Conservation (phyloP, 768 basidiomycete species). For the Leccinum disarticulatum region DNA sequence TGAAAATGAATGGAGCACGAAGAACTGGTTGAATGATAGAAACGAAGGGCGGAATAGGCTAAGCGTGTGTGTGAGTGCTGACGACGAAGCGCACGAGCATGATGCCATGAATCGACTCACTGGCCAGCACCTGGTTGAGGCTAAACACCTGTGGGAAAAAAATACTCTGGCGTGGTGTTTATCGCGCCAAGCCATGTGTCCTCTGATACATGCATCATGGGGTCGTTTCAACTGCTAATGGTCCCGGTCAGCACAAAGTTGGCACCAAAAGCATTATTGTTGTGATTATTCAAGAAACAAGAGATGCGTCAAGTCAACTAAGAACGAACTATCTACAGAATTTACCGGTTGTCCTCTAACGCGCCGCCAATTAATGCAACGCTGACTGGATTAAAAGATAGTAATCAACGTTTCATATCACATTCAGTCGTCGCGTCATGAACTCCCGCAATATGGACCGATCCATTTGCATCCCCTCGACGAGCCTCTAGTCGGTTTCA, state of each 20-base stretch:
- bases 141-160: background rate
- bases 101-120: background rate
- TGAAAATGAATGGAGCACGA: background rate
- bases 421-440: background rate
- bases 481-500: background rate
- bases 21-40: background rate
- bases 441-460: background rate
- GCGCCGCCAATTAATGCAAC: too few relatives aligned
- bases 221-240: too few relatives aligned
- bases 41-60: background rate
- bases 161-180: too few relatives aligned
- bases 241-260: too few relatives aligned
- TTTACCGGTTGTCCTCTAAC: too few relatives aligned
- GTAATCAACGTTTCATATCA: background rate
- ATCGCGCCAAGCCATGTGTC: too few relatives aligned
- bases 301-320: too few relatives aligned
- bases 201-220: too few relatives aligned
- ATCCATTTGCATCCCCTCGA: background rate
- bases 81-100: background rate
- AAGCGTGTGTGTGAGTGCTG: background rate
- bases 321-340: too few relatives aligned
- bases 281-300: too few relatives aligned
- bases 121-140: background rate
- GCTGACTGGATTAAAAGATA: too few relatives aligned
- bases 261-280: too few relatives aligned